These are phyloP conservation scores for Zygosaccharomyces pseudorouxii DNA, from an alignment of 805 yeast species.

Conservation along the genomic window DNA sequence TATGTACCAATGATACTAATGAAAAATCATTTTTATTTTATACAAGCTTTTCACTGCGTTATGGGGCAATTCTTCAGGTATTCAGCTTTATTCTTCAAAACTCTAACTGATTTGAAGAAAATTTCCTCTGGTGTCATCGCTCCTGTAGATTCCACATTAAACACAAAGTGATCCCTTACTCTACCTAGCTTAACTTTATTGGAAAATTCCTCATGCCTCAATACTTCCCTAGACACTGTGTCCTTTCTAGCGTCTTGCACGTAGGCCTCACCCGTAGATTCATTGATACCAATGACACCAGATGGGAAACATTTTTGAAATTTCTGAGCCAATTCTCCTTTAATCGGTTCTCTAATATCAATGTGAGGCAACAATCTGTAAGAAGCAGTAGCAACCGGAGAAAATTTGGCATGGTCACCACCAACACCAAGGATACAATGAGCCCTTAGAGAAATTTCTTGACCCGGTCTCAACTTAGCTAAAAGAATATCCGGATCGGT, in stretches of 20 bases:
- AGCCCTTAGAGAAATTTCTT: slow-evolving; percentile 84
- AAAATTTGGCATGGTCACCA: slow-evolving; percentile 93
- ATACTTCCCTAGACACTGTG: slow-evolving; percentile 93
- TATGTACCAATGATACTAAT: not conserved
- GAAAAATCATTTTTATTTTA: slow-evolving; percentile 1
- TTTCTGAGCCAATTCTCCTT: slow-evolving; percentile 68
- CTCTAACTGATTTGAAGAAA: slow-evolving; percentile 82
- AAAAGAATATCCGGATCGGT: slow-evolving; percentile 84
- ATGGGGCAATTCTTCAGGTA: slow-evolving; percentile 76
- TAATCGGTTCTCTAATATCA: slow-evolving; percentile 66
- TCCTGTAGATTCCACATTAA: slow-evolving; percentile 91
- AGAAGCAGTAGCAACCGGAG: slow-evolving; percentile 96
- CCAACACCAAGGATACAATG: slow-evolving; percentile 92
- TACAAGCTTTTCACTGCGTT: slow-evolving; percentile 39
- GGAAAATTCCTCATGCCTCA: slow-evolving; percentile 86
- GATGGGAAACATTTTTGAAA: slow-evolving; percentile 89
- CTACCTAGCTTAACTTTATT: slow-evolving; percentile 90
- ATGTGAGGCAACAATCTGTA: slow-evolving; percentile 89
- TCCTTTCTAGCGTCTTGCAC: slow-evolving; percentile 90
- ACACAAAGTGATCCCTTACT: slow-evolving; percentile 86
- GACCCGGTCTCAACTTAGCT: slow-evolving; percentile 95
- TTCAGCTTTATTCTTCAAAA: slow-evolving; percentile 79
- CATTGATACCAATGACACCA: slow-evolving; percentile 80
- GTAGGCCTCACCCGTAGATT: slow-evolving; percentile 56
- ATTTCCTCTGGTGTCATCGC: slow-evolving; percentile 97